Evolutionary conservation across 805 yeast genomes (phyloP).

Genomic region (Metschnikowia koreensis): DNA sequence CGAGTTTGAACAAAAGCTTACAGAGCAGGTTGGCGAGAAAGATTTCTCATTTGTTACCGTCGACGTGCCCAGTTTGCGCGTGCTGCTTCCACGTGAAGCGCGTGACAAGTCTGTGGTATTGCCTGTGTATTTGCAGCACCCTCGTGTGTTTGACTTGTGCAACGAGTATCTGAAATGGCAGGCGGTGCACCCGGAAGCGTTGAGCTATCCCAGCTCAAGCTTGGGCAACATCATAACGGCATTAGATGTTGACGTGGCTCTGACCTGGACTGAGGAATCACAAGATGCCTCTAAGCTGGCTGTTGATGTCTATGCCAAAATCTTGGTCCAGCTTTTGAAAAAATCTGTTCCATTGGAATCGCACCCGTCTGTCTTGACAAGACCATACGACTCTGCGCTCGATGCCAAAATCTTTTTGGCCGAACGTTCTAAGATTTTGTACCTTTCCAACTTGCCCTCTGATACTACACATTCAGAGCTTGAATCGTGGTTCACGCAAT

Average conservation of each 20-base stretch:
- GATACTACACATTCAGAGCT: constrained; percentile 90
- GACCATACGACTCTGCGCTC: constrained; percentile 74
- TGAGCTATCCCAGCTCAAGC: constrained; percentile 33
- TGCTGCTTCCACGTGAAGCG: constrained; percentile 78
- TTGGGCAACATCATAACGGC: constrained; percentile 46
- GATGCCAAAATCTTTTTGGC: constrained; percentile 65
- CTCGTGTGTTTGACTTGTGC: constrained; percentile 72
- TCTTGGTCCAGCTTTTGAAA: constrained; percentile 47
- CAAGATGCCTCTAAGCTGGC: constrained; percentile 28
- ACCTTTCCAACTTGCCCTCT: constrained; percentile 72
- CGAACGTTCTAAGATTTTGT: constrained; percentile 77
- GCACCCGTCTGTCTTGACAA: constrained; percentile 55
- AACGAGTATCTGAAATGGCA: constrained; percentile 76
- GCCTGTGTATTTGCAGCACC: constrained; percentile 73
- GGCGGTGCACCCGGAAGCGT: constrained; percentile 51
- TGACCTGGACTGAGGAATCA: constrained; percentile 40
- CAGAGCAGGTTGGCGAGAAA: constrained; percentile 40
- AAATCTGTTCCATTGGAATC: constrained; percentile 51
- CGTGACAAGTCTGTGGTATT: constrained; percentile 68
- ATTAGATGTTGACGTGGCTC: constrained; percentile 39
- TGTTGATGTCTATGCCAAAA: constrained; percentile 42
- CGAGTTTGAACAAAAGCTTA: constrained; percentile 50
- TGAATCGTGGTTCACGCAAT: constrained; percentile 88
- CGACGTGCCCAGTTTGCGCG: constrained; percentile 69
- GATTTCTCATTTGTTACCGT: constrained; percentile 67